Conservation (phyloP, 2,329 filamentous ascomycete genomes). For the Nigrospora oryzae region DNA sequence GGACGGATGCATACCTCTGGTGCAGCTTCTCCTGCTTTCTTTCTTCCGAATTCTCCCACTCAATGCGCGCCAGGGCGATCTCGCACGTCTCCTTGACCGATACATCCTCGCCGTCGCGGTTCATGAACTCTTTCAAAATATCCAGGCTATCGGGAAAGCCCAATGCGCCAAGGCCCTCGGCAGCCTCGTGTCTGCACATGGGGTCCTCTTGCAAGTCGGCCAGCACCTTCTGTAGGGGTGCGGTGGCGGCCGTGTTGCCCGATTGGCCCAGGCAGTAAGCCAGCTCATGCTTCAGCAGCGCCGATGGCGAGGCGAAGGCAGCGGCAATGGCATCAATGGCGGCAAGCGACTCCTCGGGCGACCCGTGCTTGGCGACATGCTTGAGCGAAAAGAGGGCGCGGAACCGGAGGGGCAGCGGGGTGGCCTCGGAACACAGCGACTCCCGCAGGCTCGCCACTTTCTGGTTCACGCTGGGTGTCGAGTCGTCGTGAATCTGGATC, state of each 20-base stretch:
- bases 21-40: conserved; percentile 68
- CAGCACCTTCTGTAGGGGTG: conserved; percentile 65
- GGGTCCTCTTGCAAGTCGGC: conserved; percentile 74
- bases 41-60: conserved; percentile 78
- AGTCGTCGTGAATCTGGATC: neutral
- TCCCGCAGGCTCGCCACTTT: conserved; percentile 60
- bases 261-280: conserved; percentile 96
- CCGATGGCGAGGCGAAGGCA: conserved; percentile 75
- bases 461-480: conserved; percentile 1
- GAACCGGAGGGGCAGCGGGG: conserved; percentile 81
- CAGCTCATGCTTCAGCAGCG: conserved; percentile 89
- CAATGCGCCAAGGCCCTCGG: conserved; percentile 85
- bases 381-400: conserved; percentile 97
- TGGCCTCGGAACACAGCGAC: conserved; percentile 70
- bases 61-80: conserved; percentile 86
- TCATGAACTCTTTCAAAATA: conserved; percentile 63
- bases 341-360: conserved; percentile 50
- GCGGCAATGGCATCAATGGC: conserved; percentile 79
- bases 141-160: conserved; percentile 67
- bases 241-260: conserved; percentile 64
- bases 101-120: conserved; percentile 66
- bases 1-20: conserved; percentile 53
- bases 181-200: conserved; percentile 95
- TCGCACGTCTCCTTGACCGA: conserved; percentile 94
- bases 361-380: conserved; percentile 66